These are phyloP conservation scores for Leccinum pachyderme DNA, from an alignment of 1,284 basidiomycete species.

Conservation along the genomic window DNA sequence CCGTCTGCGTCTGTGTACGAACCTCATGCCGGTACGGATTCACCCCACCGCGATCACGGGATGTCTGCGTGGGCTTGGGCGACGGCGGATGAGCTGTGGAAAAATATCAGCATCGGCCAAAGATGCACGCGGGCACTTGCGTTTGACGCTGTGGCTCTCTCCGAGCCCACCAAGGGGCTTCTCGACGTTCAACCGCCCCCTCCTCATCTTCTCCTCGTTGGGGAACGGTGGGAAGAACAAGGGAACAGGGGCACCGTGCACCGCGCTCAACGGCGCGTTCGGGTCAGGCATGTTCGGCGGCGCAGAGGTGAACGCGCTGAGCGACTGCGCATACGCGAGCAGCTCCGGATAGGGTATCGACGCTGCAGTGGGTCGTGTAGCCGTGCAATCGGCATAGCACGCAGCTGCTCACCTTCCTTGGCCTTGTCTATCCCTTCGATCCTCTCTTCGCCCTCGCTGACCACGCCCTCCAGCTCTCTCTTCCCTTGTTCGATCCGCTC, in stretches of 20 bases:
- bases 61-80: conserved; percentile 47
- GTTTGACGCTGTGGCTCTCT: conserved; percentile 74
- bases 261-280: conserved; percentile 22
- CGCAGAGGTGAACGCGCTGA: conserved; percentile 80
- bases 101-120: background rate
- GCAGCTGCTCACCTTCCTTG: conserved; percentile 52
- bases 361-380: conserved; percentile 39
- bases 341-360: conserved; percentile 78
- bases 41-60: conserved; percentile 48
- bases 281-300: conserved; percentile 78
- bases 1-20: conserved; percentile 52
- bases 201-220: conserved; percentile 83
- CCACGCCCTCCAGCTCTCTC: conserved; percentile 61
- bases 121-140: conserved; percentile 42
- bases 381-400: background rate
- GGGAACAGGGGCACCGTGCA: conserved; percentile 68
- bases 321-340: conserved; percentile 74
- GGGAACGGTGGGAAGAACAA: conserved; percentile 84
- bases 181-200: conserved; percentile 72
- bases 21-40: conserved; percentile 70
- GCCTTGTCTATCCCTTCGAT: conserved; percentile 68
- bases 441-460: conserved; percentile 69
- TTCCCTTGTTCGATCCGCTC: conserved; percentile 61
- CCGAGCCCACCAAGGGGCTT: conserved; percentile 72
- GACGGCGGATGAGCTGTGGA: conserved; percentile 48